Percentiles rank a stretch among this genome's conserved stretches.
phyloP scores from a whole-genome alignment of 1,284 basidiomycete genomes.

The Sanghuangporus weigelae region DNA sequence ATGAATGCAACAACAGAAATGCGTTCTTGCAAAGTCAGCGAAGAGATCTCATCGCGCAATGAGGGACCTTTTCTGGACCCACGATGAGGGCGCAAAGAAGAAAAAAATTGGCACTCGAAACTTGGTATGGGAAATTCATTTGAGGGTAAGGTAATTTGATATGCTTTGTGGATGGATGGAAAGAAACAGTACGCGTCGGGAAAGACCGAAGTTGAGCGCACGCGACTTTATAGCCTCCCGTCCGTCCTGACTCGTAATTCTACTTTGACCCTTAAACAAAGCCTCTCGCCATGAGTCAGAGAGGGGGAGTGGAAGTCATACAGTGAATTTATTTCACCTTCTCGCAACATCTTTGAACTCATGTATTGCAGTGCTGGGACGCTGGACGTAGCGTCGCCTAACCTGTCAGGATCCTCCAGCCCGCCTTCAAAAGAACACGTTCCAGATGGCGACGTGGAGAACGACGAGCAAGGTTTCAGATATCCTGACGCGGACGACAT shows the following conservation, averaged over 20 bases:
- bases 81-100: neutral
- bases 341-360: no score
- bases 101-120: neutral
- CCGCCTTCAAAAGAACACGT: neutral
- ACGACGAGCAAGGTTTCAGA: constrained; percentile 13
- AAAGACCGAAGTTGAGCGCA: neutral
- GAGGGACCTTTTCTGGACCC: neutral
- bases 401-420: neutral
- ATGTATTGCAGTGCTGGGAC: no score
- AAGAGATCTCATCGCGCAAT: neutral
- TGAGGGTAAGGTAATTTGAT: neutral
- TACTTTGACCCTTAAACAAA: neutral
- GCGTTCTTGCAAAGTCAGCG: neutral
- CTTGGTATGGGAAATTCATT: neutral
- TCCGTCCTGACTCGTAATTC: neutral
- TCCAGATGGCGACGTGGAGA: constrained; percentile 4
- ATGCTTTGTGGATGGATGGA: no score
- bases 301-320: neutral
- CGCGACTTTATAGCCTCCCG: neutral
- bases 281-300: neutral
- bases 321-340: neutral
- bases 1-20: no score
- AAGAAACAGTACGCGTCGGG: neutral
- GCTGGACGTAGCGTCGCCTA: no score
- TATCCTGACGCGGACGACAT: constrained; percentile 13